These are phyloP conservation scores for Exutisphaerella laricina DNA, from an alignment of 2,329 filamentous ascomycete genomes.

Conservation along the genomic window DNA sequence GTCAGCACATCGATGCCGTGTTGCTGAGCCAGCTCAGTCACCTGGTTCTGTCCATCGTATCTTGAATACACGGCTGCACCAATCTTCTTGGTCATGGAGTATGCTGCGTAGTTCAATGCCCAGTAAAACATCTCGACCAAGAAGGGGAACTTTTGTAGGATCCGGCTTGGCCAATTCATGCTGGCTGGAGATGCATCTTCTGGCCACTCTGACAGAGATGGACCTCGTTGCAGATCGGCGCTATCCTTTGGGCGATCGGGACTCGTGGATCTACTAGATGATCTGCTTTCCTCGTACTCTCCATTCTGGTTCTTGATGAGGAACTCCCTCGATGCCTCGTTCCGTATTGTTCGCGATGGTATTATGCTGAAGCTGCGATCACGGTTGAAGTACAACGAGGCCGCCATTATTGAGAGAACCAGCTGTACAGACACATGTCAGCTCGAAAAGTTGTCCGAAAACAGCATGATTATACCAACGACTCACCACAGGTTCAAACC, in stretches of 20 bases:
- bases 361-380: conserved; percentile 34
- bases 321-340: conserved; percentile 16
- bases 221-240: conserved; percentile 47
- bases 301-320: conserved; percentile 17
- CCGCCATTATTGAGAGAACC: conserved; percentile 39
- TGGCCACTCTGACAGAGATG: conserved; percentile 41
- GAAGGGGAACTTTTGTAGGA: conserved; percentile 64
- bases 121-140: conserved; percentile 71
- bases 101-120: conserved; percentile 60
- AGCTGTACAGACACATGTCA: conserved; percentile 29
- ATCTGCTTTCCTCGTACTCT: conserved; percentile 15
- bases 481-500: conserved; percentile 27
- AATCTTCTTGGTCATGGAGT: conserved; percentile 48
- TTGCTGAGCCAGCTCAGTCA: conserved; percentile 52
- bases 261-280: conserved; percentile 26
- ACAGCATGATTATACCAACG: neutral
- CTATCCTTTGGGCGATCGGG: conserved; percentile 42
- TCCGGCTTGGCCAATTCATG: conserved; percentile 52
- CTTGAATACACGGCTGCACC: conserved; percentile 23
- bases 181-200: conserved; percentile 3
- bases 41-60: conserved; percentile 38
- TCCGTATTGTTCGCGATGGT: conserved; percentile 6
- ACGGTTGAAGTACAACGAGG: conserved; percentile 39
- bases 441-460: conserved; percentile 1
- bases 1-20: conserved; percentile 53